phyloP scores from a whole-genome alignment of 257 asterid species.

The Echites panduratus region DNA sequence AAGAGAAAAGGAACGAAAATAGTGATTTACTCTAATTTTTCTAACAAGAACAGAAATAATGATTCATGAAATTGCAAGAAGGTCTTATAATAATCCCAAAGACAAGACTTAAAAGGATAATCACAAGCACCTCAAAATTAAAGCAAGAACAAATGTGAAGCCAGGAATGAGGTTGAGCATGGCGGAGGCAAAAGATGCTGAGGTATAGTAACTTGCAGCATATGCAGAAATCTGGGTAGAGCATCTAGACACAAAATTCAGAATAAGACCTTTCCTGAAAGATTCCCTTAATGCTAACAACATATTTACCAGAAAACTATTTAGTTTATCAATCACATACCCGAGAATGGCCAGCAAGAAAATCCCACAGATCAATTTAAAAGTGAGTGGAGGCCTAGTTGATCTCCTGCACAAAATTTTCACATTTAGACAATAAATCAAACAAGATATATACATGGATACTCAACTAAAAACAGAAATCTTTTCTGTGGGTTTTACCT shows the following conservation, averaged over 20 bases:
- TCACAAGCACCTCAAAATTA: constrained; percentile 62
- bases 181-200: constrained; percentile 81
- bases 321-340: constrained; percentile 31
- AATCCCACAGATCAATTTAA: constrained; percentile 45
- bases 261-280: neutral
- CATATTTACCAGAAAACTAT: neutral
- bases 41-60: too few species aligned
- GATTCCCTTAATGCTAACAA: neutral
- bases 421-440: neutral
- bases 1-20: too few species aligned
- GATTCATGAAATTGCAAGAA: too few species aligned
- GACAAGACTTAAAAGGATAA: neutral
- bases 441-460: neutral
- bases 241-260: constrained; percentile 42
- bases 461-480: too few species aligned
- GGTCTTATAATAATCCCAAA: neutral
- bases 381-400: too few species aligned
- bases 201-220: constrained; percentile 65
- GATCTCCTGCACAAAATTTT: constrained; percentile 49
- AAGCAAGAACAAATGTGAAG: constrained; percentile 77
- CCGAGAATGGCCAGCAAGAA: constrained; percentile 76
- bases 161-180: constrained; percentile 92
- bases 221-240: constrained; percentile 79
- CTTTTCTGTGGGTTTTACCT: constrained; percentile 30
- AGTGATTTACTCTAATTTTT: too few species aligned